Base-by-base conservation (phyloP, 306 rosid species). In the Vigna nakashimae region DNA sequence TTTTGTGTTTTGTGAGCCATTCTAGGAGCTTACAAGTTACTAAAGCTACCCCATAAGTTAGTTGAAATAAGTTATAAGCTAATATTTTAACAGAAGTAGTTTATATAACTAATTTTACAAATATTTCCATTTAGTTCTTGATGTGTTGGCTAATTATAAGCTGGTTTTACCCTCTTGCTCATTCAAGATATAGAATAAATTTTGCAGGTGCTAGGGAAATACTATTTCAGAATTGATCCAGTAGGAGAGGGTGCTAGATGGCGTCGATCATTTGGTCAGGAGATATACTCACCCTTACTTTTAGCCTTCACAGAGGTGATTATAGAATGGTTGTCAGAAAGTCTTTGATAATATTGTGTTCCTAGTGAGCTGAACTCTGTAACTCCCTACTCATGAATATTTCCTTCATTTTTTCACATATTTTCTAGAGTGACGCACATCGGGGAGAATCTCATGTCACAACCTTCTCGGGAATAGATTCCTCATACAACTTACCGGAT, bases 181-280 rank as follows among this genome's bases (percentile, higher is more conserved):
- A 40, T 40, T 40, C 45, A 7, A 8, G 2, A 36, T 18, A 13
- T 26, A 16, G 34, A 65, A 75, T 32, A 15, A 62, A 62, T 70
- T 56, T 59, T 70, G 59, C 91, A 95, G 99, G 87, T 92, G 52
- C 79, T 86, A 60, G 99, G 99, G 26, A 95, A 86, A 79, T 81
- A 83, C 78, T 95, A 92, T 74, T 90, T 87, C 88, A 87, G 92
- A 87, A 87, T 95, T 5, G 99, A 95, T 60, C 92, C 88, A 30
- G 48, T 81, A 14, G 97, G 96, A 80, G 92, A 91, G 73, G 98
- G 99, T 73, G 91, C 94, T n/a, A 91, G 85, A 80, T 95, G 99
- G 99, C 96, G 98, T 75, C 93, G 99, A 49, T 79, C 93, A 53
- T 83, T 87, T 80, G 99, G 98, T 72, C 99, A 95, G 83, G 96